Percentiles rank a stretch among this genome's conserved stretches.
Conservation (phyloP, 805 yeast genomes). For the Candida quercuum region DNA sequence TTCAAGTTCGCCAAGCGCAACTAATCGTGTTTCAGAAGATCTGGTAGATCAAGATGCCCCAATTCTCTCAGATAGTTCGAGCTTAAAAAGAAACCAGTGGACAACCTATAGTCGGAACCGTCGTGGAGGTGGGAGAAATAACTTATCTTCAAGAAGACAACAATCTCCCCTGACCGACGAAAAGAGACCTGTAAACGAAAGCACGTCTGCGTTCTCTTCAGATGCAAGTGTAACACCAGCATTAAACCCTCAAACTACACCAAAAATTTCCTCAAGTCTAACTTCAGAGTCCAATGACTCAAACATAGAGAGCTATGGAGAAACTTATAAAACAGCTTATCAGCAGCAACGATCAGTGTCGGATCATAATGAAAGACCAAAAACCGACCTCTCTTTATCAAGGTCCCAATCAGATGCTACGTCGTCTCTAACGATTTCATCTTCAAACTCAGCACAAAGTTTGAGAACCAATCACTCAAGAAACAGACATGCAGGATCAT, state of each 20-base stretch:
- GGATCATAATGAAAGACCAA: neutral
- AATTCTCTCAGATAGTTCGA: conserved; percentile 14
- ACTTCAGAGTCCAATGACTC: too few relatives aligned
- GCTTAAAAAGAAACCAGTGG: conserved; percentile 43
- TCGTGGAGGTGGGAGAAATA: conserved; percentile 10
- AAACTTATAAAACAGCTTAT: too few relatives aligned
- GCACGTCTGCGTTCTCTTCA: neutral
- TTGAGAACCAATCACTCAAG: conserved; percentile 29
- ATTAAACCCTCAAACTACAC: neutral
- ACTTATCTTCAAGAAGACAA: conserved; percentile 3
- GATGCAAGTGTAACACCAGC: neutral
- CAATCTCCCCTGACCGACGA: conserved; percentile 14
- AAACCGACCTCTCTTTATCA: conserved; percentile 1
- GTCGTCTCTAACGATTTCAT: neutral
- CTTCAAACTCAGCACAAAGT: conserved; percentile 2
- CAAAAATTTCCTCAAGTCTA: neutral
- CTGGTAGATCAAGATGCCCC: conserved; percentile 23
- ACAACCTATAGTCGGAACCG: conserved; percentile 42
- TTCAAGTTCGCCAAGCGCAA: too few relatives aligned
- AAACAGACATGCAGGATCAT: conserved; percentile 28
- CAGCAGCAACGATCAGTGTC: conserved; percentile 1
- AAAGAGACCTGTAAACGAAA: neutral
- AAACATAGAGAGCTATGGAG: too few relatives aligned
- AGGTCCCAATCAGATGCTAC: conserved; percentile 11
- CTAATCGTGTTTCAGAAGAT: conserved; percentile 3